A percentile compares a stretch with the other conserved stretches of the same genome.
These are phyloP conservation scores for Colletotrichum sp. DNA, from an alignment of 2,329 filamentous ascomycete genomes.

Conservation along the genomic window DNA sequence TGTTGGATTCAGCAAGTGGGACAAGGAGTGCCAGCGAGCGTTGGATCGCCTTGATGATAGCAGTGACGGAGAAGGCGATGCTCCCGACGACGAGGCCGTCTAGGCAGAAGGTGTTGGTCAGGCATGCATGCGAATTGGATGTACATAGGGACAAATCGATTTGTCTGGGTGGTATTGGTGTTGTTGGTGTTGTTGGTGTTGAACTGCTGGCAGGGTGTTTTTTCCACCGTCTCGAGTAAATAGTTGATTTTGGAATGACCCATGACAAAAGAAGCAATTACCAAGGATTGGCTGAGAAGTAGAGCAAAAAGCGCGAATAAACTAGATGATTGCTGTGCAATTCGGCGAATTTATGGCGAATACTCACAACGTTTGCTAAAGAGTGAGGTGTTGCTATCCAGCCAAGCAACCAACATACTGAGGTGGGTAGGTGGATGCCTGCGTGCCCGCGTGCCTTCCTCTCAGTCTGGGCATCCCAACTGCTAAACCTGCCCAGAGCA, in stretches of 20 bases:
- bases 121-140: neutral
- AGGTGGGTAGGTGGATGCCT: neutral
- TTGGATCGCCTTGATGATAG: conserved; percentile 70
- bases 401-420: neutral
- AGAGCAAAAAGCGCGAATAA: neutral
- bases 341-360: neutral
- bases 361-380: neutral
- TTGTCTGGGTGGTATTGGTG: neutral
- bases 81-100: neutral
- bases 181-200: neutral
- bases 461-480: neutral
- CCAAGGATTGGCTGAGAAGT: neutral
- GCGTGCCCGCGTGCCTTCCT: neutral
- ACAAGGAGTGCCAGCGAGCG: conserved; percentile 72
- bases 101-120: neutral
- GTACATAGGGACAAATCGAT: neutral
- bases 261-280: neutral
- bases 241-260: neutral
- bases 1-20: conserved; percentile 80
- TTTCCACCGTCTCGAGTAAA: neutral
- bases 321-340: neutral
- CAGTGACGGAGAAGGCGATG: neutral
- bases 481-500: conserved; percentile 1
- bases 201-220: neutral
- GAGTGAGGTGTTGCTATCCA: neutral